A percentile compares a stretch with the other conserved stretches of the same genome.
phyloP scores from a whole-genome alignment of 345 rosid genomes.

The Euphorbia peplus region DNA sequence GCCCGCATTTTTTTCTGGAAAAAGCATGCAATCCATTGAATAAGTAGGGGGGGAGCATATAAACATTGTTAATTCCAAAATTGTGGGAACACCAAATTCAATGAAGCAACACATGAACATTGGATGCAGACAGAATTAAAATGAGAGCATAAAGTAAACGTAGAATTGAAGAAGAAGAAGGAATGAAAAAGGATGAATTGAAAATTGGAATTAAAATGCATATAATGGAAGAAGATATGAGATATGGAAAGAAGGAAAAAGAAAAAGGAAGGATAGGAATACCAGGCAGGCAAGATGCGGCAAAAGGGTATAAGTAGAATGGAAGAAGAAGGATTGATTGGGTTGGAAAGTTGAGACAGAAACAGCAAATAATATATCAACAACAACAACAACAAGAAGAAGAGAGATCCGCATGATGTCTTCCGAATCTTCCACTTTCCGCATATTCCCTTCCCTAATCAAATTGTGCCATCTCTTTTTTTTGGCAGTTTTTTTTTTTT shows the following conservation, averaged over 20 bases:
- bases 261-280: neutral
- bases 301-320: neutral
- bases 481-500: neutral
- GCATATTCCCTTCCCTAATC: slow-evolving; percentile 19
- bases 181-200: neutral
- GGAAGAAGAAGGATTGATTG: neutral
- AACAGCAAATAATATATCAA: neutral
- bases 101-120: neutral
- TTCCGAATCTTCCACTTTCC: slow-evolving; percentile 18
- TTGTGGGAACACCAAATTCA: neutral
- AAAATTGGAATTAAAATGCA: neutral
- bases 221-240: neutral
- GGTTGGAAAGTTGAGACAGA: neutral
- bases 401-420: slow-evolving; percentile 15
- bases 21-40: neutral
- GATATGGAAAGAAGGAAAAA: neutral
- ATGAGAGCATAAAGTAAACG: neutral
- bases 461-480: neutral
- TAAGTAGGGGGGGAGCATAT: no score
- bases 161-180: neutral
- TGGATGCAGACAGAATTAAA: neutral
- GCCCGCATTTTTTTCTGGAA: neutral
- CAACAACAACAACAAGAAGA: slow-evolving; percentile 5
- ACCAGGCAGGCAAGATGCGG: neutral
- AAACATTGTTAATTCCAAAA: neutral